Evolutionary conservation across 2,329 filamentous ascomycete genomes (phyloP).

Genomic region (Helotiales sp.): DNA sequence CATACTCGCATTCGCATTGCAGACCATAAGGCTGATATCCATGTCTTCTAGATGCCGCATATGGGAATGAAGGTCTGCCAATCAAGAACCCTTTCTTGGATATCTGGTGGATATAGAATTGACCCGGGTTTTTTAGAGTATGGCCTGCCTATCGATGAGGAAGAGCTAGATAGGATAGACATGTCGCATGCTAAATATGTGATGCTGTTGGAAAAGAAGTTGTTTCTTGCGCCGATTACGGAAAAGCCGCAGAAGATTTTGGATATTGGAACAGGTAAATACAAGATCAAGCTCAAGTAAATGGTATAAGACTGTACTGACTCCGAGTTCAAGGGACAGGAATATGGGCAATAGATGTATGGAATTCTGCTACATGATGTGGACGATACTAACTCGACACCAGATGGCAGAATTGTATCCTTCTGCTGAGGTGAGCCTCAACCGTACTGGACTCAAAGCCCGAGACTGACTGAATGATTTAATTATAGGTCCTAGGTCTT

Average conservation of each 20-base stretch:
- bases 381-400: background rate
- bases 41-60: slow-evolving; percentile 31
- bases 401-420: slow-evolving; percentile 40
- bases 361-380: background rate
- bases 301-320: background rate
- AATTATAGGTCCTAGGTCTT: slow-evolving; percentile 34
- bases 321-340: slow-evolving; percentile 11
- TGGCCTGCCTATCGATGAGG: slow-evolving; percentile 48
- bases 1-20: background rate
- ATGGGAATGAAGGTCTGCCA: slow-evolving; percentile 33
- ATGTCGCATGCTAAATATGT: slow-evolving; percentile 47
- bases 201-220: slow-evolving; percentile 33
- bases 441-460: background rate
- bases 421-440: slow-evolving; percentile 36
- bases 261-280: slow-evolving; percentile 41
- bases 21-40: background rate
- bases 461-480: background rate
- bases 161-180: slow-evolving; percentile 50
- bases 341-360: slow-evolving; percentile 37
- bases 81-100: slow-evolving; percentile 18
- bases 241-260: slow-evolving; percentile 43
- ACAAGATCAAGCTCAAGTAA: background rate
- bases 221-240: slow-evolving; percentile 39
- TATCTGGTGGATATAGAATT: slow-evolving; percentile 29
- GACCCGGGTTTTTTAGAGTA: slow-evolving; percentile 16